Conservation (phyloP, 2,329 filamentous ascomycete genomes). For the Bipolaris gigantea region DNA sequence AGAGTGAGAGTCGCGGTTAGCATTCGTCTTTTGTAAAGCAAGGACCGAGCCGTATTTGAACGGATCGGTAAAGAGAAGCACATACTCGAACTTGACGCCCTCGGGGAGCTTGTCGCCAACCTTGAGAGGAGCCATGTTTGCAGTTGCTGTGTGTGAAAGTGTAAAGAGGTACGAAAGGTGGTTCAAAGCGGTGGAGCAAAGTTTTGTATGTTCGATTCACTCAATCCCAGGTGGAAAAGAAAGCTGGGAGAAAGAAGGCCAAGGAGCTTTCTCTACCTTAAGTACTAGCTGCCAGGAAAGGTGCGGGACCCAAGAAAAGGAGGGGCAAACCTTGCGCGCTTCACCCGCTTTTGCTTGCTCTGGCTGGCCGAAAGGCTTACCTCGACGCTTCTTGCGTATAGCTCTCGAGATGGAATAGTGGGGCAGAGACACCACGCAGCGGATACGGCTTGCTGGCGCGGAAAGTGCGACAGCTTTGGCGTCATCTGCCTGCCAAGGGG, state of each 20-base stretch:
- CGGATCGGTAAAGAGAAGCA: no score
- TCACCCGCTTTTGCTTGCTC: not conserved
- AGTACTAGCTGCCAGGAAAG: not conserved
- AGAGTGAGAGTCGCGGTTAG: slow-evolving; percentile 3
- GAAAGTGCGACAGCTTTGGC: no score
- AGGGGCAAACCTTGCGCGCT: slow-evolving; percentile 11
- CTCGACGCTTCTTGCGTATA: slow-evolving; percentile 11
- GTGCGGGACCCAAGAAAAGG: not conserved
- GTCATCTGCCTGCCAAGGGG: no score
- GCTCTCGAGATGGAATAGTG: slow-evolving; percentile 15
- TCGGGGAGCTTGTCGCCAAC: slow-evolving; percentile 82
- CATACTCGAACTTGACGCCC: slow-evolving; percentile 74
- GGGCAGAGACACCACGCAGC: no score
- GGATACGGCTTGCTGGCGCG: no score
- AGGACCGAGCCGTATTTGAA: no score
- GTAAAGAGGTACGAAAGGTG: not conserved
- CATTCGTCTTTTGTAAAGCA: not conserved
- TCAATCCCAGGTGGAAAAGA: not conserved
- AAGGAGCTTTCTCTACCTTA: not conserved
- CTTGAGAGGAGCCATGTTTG: slow-evolving; percentile 67
- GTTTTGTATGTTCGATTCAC: not conserved
- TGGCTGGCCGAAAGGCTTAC: not conserved
- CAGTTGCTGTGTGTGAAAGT: not conserved
- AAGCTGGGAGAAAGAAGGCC: not conserved
- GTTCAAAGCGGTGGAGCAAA: not conserved